Conservation (phyloP, 2,329 filamentous ascomycete genomes). For the Akanthomyces muscarius region DNA sequence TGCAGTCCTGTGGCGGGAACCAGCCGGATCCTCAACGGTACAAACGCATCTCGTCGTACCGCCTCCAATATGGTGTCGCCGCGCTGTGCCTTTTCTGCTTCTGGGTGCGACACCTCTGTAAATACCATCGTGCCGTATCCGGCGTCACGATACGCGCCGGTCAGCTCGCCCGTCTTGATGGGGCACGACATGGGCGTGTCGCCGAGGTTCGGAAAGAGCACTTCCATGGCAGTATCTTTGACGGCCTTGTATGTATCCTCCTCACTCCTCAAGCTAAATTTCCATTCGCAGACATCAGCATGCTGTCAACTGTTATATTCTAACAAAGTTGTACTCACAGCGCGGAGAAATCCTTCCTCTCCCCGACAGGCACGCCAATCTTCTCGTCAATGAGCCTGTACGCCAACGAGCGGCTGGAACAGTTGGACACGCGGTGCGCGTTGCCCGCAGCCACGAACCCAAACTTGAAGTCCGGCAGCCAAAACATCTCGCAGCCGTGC, state of each 20-base stretch:
- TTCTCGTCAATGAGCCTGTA: too few relatives aligned
- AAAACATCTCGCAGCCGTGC: too few relatives aligned
- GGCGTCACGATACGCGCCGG: neutral
- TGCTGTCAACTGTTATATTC: too few relatives aligned
- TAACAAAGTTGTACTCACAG: too few relatives aligned
- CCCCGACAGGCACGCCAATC: too few relatives aligned
- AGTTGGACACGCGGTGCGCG: too few relatives aligned
- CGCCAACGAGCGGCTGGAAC: too few relatives aligned
- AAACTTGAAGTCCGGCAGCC: too few relatives aligned
- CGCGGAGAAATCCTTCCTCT: too few relatives aligned
- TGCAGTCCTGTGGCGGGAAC: neutral
- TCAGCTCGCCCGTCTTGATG: neutral
- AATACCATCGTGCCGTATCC: neutral
- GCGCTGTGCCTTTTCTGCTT: neutral
- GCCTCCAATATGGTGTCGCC: neutral
- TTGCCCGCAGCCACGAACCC: too few relatives aligned
- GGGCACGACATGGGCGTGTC: neutral
- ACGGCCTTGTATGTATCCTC: neutral
- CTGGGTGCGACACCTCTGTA: neutral
- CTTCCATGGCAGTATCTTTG: neutral
- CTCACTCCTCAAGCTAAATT: neutral
- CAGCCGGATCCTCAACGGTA: neutral
- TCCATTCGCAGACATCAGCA: too few relatives aligned
- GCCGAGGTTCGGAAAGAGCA: neutral
- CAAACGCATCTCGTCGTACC: neutral